These are phyloP conservation scores for Russula foetens DNA, from an alignment of 768 basidiomycete species.

Conservation along the genomic window DNA sequence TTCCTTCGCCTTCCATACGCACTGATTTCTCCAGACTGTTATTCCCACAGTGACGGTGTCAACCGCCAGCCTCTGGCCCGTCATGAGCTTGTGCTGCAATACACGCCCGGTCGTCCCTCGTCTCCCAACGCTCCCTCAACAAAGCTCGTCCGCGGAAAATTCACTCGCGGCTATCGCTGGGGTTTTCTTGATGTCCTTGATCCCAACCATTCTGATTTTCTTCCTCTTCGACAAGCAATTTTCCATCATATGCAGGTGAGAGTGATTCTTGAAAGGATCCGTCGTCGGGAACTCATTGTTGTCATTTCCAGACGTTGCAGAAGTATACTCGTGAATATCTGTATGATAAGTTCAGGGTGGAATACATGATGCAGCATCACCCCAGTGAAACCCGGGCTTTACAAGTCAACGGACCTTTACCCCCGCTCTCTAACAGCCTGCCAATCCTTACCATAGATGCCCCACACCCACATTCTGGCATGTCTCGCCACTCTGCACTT, in stretches of 20 bases:
- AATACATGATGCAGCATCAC: conserved; percentile 43
- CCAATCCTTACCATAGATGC: conserved; percentile 20
- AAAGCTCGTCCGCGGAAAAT: conserved; percentile 65
- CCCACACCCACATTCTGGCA: conserved; percentile 5
- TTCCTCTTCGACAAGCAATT: conserved; percentile 65
- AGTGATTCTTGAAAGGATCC: conserved; percentile 9
- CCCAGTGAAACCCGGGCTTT: conserved; percentile 5
- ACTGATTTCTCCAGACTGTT: conserved; percentile 74
- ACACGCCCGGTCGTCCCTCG: conserved; percentile 46
- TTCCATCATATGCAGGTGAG: conserved; percentile 86
- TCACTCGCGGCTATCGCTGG: conserved; percentile 73
- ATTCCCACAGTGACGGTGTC: conserved; percentile 79
- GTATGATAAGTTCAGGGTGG: conserved; percentile 65
- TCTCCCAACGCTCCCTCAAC: conserved; percentile 31
- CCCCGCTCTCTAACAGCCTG: conserved; percentile 25
- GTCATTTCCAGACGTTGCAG: conserved; percentile 57
- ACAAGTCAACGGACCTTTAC: conserved; percentile 25
- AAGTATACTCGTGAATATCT: conserved; percentile 80
- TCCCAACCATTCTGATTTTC: conserved; percentile 72
- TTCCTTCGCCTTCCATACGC: conserved; percentile 73
- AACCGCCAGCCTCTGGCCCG: conserved; percentile 48
- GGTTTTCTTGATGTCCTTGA: conserved; percentile 77
- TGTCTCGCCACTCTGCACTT: conserved; percentile 21
- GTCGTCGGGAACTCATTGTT: neutral
- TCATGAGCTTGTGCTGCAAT: conserved; percentile 66